These are phyloP conservation scores for Coniochaeta prunicola DNA, from an alignment of 2,329 filamentous ascomycete species.

Conservation along the genomic window DNA sequence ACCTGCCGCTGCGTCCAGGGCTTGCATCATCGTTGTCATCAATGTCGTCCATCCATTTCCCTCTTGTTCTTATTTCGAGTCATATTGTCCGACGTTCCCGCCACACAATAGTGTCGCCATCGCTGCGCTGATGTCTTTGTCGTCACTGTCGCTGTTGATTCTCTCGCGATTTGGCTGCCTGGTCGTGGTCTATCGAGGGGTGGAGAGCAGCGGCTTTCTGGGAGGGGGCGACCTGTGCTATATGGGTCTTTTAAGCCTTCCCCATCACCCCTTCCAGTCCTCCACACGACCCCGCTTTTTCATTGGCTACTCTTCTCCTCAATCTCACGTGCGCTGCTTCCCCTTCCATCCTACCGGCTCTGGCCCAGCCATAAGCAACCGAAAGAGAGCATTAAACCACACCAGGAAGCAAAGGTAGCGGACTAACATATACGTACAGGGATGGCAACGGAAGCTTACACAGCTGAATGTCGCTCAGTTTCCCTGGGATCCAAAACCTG, in stretches of 20 bases:
- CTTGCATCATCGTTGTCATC: neutral
- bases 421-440: slow-evolving; percentile 40
- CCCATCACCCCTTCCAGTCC: slow-evolving; percentile 6
- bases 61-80: slow-evolving; percentile 3
- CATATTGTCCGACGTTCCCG: neutral
- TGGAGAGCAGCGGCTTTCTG: slow-evolving; percentile 28
- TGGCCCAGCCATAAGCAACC: neutral
- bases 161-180: slow-evolving; percentile 5
- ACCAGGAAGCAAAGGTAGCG: no score
- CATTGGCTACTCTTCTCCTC: slow-evolving; percentile 14
- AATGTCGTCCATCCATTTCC: slow-evolving; percentile 11
- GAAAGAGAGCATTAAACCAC: neutral
- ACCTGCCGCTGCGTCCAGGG: neutral
- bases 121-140: neutral
- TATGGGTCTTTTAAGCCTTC: slow-evolving; percentile 49
- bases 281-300: slow-evolving; percentile 11
- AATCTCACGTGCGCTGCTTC: slow-evolving; percentile 14
- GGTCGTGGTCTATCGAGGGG: slow-evolving; percentile 22
- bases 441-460: slow-evolving; percentile 89
- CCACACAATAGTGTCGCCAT: neutral
- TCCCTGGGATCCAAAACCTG: slow-evolving; percentile 88
- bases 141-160: neutral
- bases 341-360: neutral
- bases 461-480: slow-evolving; percentile 79
- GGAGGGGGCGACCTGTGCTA: slow-evolving; percentile 41